A percentile compares a stretch with the other conserved stretches of the same genome.
These are phyloP conservation scores for Podosphaera aphanis DNA, from an alignment of 2,329 filamentous ascomycete species.

Conservation along the genomic window DNA sequence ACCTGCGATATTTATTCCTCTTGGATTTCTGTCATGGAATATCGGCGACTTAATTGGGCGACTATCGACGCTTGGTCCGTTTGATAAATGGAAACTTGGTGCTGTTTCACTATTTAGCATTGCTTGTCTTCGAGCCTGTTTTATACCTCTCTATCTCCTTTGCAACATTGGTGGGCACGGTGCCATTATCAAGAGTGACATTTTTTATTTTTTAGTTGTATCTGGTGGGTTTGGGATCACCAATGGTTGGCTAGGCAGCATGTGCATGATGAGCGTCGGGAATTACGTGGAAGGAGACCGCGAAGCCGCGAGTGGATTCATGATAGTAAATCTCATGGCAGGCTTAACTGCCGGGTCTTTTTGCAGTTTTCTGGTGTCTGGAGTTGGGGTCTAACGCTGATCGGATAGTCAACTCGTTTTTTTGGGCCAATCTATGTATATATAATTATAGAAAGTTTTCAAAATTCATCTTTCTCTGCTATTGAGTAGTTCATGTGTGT, in stretches of 20 bases:
- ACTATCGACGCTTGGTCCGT: constrained; percentile 35
- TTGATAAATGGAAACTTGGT: constrained; percentile 29
- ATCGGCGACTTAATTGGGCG: constrained; percentile 63
- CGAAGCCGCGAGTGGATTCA: constrained; percentile 79
- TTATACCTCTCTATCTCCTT: constrained; percentile 66
- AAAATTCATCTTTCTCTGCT: too few species aligned
- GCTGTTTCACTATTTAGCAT: constrained; percentile 46
- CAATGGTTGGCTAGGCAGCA: constrained; percentile 71
- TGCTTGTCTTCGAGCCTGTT: constrained; percentile 38
- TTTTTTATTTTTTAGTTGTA: constrained; percentile 69
- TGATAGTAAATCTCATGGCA: constrained; percentile 71
- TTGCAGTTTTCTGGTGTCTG: constrained; percentile 54
- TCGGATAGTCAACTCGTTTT: too few species aligned
- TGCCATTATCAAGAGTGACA: constrained; percentile 51
- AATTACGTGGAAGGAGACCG: constrained; percentile 67
- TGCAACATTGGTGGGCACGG: constrained; percentile 70
- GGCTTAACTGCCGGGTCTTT: constrained; percentile 72
- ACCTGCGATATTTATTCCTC: constrained; percentile 61
- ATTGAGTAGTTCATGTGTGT: too few species aligned
- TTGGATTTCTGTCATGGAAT: constrained; percentile 88
- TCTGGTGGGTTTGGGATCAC: constrained; percentile 65
- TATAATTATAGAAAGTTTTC: too few species aligned
- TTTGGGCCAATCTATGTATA: too few species aligned
- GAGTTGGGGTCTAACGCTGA: constrained; percentile 2
- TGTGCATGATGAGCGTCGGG: constrained; percentile 74